These are phyloP conservation scores for Trametes cinnabarina DNA, from an alignment of 768 basidiomycete species.

Conservation along the genomic window DNA sequence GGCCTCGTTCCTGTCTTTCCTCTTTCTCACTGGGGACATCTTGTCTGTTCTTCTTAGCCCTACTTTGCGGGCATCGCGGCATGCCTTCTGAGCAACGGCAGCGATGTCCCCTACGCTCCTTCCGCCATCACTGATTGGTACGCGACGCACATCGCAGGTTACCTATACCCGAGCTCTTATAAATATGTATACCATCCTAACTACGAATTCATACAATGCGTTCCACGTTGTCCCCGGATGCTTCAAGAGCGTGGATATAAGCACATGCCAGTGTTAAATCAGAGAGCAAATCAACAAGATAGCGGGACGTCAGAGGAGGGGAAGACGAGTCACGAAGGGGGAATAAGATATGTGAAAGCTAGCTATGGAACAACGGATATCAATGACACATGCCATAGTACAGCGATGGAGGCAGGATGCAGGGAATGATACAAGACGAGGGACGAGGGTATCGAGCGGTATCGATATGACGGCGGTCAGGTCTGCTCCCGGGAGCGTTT, in stretches of 20 bases:
- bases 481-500: constrained; percentile 42
- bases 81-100: neutral
- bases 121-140: neutral
- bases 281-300: neutral
- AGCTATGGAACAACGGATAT: too few relatives aligned
- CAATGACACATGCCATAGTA: too few relatives aligned
- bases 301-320: too few relatives aligned
- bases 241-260: neutral
- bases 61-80: neutral
- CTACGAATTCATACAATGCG: constrained; percentile 8
- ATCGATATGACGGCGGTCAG: neutral
- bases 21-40: neutral
- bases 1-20: neutral
- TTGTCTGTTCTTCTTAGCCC: constrained; percentile 7
- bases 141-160: constrained; percentile 8
- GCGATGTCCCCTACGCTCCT: neutral
- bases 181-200: constrained; percentile 20
- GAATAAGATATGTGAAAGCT: too few relatives aligned
- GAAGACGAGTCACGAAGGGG: too few relatives aligned
- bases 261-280: neutral
- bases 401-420: too few relatives aligned
- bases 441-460: neutral
- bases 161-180: constrained; percentile 20
- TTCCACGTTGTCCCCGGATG: neutral
- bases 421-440: neutral